phyloP scores from a whole-genome alignment of 176 grass and related monocot genomes.

The Eleusine coracana region DNA sequence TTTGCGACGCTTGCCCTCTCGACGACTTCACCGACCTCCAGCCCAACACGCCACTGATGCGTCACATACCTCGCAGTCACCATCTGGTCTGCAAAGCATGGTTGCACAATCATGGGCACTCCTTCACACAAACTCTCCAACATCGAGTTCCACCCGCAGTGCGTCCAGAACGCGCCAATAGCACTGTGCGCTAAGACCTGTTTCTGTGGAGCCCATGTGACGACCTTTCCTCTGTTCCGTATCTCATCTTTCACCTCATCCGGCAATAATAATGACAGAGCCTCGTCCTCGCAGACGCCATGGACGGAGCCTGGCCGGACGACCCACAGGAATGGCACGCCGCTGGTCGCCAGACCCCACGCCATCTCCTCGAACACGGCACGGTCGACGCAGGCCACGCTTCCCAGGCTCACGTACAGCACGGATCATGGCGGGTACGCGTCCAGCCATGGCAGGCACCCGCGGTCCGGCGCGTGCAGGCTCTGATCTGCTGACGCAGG shows the following conservation, averaged over 20 bases:
- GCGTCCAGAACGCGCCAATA: conserved; percentile 35
- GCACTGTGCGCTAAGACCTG: conserved; percentile 40
- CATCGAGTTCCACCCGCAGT: conserved; percentile 49
- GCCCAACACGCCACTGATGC: conserved; percentile 33
- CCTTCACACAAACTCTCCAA: conserved; percentile 25
- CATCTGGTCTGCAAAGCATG: conserved; percentile 41
- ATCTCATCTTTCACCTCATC: background rate
- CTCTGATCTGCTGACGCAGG: background rate
- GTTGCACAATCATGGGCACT: conserved; percentile 46
- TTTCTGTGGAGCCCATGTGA: conserved; percentile 47
- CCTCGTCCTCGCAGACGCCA: background rate
- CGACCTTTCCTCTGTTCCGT: background rate
- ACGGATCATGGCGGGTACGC: background rate
- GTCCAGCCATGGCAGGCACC: conserved; percentile 50
- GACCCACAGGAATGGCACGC: conserved; percentile 51
- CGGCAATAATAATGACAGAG: background rate
- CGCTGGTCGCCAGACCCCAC: conserved; percentile 2
- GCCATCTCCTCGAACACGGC: conserved; percentile 37
- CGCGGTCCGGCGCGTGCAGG: conserved; percentile 12
- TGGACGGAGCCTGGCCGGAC: conserved; percentile 9
- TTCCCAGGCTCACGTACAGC: conserved; percentile 49
- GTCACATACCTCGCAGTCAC: conserved; percentile 49
- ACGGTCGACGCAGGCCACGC: background rate
- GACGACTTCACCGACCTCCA: conserved; percentile 8
- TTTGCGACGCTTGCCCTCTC: background rate